Evolutionary conservation across 2,329 filamentous ascomycete species (phyloP), one percentile per base, ranked within the genome.

Genomic region (Colletotrichum lupini): DNA sequence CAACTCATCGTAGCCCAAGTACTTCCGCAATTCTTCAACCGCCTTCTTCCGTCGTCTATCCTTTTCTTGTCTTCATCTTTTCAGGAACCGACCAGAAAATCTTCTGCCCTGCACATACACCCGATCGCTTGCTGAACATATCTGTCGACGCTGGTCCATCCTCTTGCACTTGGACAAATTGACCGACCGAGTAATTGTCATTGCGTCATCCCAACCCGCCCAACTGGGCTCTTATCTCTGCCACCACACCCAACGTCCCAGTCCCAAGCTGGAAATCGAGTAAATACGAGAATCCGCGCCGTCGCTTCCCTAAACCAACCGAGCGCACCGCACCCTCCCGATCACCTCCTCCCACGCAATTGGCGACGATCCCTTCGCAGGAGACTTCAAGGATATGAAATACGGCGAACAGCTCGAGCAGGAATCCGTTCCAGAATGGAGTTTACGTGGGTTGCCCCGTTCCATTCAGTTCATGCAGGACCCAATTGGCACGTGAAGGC

Each of bases 381-480:
- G 59, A 64, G 12, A 28, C 22, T 24, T 65, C 52, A 71, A 58
- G 62, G 72, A 32, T 66, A 95, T 94, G 93, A 94, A 95, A 87
- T 95, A 93, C 88, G 92, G 93, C 75, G 87, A 93, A 76, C 92
- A 91, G 74, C 88, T 97, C 74, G 90, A 92, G 80, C 88, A 90
- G 82, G 89, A 93, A 81, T 95, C 93, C 59, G 93, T 95, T 79
- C 93, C 94, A 75, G 91, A 93, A 89, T 97, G 94, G 94, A 93
- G 90, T 78, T 88, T 94, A 76, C 92, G 92, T 94, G 87, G 85
- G 68, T 72, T 56, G 60, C 69, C 61, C 64, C 58, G 32, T 57
- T 49, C 37, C 37, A 19, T 14, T 49, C 37, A 5, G 14, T 19
- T 19, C n/a, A 26, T 56, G 11, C 46, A 14, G 22, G 5, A 35